Percentiles rank a stretch among this genome's conserved stretches.
phyloP scores from a whole-genome alignment of 441 rosid genomes.

The Flueggea neowawraea region DNA sequence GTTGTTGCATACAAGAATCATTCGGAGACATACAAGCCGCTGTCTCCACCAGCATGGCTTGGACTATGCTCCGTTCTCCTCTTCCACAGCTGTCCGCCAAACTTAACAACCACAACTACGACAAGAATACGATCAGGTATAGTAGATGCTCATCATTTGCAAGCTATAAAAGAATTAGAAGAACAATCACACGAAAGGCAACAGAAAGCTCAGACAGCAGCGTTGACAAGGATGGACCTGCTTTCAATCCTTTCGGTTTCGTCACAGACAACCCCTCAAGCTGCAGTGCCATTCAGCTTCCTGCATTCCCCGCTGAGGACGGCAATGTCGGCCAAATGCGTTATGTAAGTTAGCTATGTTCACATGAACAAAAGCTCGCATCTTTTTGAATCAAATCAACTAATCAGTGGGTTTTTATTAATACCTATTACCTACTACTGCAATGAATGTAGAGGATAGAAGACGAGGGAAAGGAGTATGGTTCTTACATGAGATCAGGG shows the following conservation, averaged over 20 bases:
- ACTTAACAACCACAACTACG: constrained; percentile 7
- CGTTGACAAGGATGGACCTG: constrained; percentile 28
- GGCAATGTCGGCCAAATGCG: constrained; percentile 98
- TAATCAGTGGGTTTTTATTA: neutral
- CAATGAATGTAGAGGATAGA: constrained; percentile 65
- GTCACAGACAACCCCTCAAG: constrained; percentile 94
- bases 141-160: neutral
- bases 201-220: constrained; percentile 16
- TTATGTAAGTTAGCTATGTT: constrained; percentile 35
- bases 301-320: constrained; percentile 78
- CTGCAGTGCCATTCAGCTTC: constrained; percentile 85
- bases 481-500: constrained; percentile 62
- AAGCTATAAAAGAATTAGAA: constrained; percentile 4
- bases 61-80: constrained; percentile 34
- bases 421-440: neutral
- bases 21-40: neutral
- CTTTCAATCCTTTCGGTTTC: constrained; percentile 89
- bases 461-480: constrained; percentile 83
- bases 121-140: neutral
- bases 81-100: constrained; percentile 28
- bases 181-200: constrained; percentile 21
- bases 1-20: neutral
- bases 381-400: neutral
- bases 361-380: no score
- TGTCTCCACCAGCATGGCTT: constrained; percentile 21